A percentile compares a stretch with the other conserved stretches of the same genome.
phyloP scores from a whole-genome alignment of 306 rosid genomes.

The Prunus mongolica region DNA sequence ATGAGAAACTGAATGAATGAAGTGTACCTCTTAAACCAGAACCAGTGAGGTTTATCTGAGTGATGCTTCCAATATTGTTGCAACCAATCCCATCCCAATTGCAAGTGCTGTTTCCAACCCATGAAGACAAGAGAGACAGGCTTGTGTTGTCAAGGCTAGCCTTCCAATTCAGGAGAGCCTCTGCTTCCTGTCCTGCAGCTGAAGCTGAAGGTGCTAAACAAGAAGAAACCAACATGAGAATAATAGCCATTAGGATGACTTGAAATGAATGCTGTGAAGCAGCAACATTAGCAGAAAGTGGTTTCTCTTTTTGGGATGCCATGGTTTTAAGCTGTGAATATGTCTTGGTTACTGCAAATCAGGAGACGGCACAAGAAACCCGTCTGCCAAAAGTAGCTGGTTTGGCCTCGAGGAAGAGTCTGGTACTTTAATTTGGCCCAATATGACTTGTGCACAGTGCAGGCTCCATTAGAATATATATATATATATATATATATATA shows the following conservation, averaged over 20 bases:
- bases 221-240: background rate
- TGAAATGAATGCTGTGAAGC: background rate
- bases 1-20: slow-evolving; percentile 14
- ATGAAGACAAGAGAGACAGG: slow-evolving; percentile 18
- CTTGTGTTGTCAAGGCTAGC: slow-evolving; percentile 14
- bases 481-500: no score
- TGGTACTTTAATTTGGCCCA: no score
- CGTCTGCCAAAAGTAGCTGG: background rate
- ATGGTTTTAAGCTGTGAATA: background rate
- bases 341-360: background rate
- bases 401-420: background rate
- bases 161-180: slow-evolving; percentile 31
- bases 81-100: slow-evolving; percentile 25
- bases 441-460: no score
- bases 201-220: background rate
- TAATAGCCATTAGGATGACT: background rate
- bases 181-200: background rate
- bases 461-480: no score
- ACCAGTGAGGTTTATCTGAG: slow-evolving; percentile 16
- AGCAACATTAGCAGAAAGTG: background rate
- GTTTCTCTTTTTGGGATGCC: background rate
- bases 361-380: background rate
- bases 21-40: slow-evolving; percentile 30
- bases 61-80: slow-evolving; percentile 12
- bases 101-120: slow-evolving; percentile 19